phyloP scores from a whole-genome alignment of 306 rosid species.

The Spatholobus suberectus region DNA sequence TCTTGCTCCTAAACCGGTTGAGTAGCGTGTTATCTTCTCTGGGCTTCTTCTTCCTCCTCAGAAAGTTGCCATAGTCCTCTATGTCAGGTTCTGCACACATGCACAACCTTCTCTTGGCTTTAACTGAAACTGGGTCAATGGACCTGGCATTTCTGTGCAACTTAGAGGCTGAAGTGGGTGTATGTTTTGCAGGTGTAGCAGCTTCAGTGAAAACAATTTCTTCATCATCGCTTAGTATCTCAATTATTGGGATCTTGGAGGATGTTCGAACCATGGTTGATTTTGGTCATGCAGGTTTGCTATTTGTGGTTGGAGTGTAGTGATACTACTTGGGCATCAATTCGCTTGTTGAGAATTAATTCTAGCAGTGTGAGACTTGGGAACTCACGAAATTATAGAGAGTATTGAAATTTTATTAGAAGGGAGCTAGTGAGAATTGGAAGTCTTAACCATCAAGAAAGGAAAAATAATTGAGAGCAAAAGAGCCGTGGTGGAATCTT shows the following conservation, averaged over 20 bases:
- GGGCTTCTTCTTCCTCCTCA: conserved; percentile 57
- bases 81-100: conserved; percentile 52
- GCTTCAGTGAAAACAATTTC: conserved; percentile 62
- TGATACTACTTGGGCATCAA: conserved; percentile 14
- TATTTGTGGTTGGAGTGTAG: conserved; percentile 7
- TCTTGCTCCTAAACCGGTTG: conserved; percentile 66
- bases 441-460: conserved; percentile 18
- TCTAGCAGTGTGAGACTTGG: not conserved
- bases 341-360: not conserved
- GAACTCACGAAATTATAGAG: not conserved
- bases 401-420: not conserved
- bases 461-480: not conserved
- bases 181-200: conserved; percentile 38
- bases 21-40: conserved; percentile 52
- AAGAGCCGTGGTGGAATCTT: not conserved
- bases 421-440: not conserved
- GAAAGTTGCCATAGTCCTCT: conserved; percentile 60
- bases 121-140: conserved; percentile 46
- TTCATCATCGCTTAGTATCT: conserved; percentile 66
- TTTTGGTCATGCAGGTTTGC: conserved; percentile 39
- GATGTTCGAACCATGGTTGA: conserved; percentile 55
- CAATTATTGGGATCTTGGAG: conserved; percentile 60
- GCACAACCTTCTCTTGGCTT: conserved; percentile 56
- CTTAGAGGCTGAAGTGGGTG: conserved; percentile 14
- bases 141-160: conserved; percentile 43